Evolutionary conservation across 2,329 filamentous ascomycete genomes (phyloP).

Genomic region (Dissoconium aciculare): DNA sequence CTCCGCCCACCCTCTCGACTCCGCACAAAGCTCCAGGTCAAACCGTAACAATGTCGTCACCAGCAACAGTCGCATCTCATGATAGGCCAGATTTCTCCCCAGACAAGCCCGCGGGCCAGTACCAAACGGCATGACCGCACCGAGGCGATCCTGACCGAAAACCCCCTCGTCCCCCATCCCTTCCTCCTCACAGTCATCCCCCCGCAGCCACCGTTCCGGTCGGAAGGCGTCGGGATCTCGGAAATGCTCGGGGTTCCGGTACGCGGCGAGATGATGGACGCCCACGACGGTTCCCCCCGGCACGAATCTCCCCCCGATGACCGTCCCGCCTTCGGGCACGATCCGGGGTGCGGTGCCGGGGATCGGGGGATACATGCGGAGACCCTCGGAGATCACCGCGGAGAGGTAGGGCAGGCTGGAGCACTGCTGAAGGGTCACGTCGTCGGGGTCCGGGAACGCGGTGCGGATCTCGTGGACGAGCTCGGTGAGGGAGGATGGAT

Average conservation of each 20-base stretch:
- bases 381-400: constrained; percentile 1
- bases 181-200: too few species aligned
- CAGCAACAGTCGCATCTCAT: constrained; percentile 26
- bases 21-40: constrained; percentile 20
- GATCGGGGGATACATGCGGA: constrained; percentile 1
- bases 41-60: constrained; percentile 26
- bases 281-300: constrained; percentile 25
- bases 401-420: not conserved
- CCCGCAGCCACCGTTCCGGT: constrained; percentile 25
- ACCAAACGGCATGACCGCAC: constrained; percentile 19
- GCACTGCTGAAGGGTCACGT: constrained; percentile 11
- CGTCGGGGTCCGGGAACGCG: constrained; percentile 17
- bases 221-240: constrained; percentile 25
- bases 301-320: constrained; percentile 24
- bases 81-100: constrained; percentile 7
- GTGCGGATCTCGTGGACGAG: constrained; percentile 24
- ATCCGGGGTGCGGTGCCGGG: constrained; percentile 24
- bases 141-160: constrained; percentile 18
- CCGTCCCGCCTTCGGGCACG: constrained; percentile 21
- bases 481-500: constrained; percentile 18
- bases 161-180: too few species aligned
- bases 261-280: constrained; percentile 26
- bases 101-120: constrained; percentile 17
- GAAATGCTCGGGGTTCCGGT: constrained; percentile 24
- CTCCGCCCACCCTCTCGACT: constrained; percentile 18